Base-by-base conservation (phyloP, 129 eudicot species). In the Artemisia argyi region DNA sequence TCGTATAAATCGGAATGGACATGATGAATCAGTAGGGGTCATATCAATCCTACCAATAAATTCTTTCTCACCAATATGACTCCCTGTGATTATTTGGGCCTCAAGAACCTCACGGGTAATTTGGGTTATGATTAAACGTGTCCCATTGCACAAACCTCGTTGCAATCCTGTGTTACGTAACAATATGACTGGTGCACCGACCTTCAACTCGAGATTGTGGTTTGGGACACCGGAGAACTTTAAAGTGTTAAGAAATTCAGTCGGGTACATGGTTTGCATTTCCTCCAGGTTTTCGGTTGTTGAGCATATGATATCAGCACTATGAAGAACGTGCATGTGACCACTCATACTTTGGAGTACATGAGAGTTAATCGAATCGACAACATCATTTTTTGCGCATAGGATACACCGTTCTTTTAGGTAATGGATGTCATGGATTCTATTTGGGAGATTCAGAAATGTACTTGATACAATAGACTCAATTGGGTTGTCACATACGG, bases 151-250 rank as follows among this genome's bases (percentile, higher is more conserved):
- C 6, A 64, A 16, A 51, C 56, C 56, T 3, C 4, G 17, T 51
- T 51, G 56, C 56, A 51, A 51, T 2, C 16, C 6, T 14, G 6
- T 51, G 16, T 64, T 64, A 64, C 30, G 51, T 64, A 64, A 42
- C 24, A 39, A 64, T 64, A 64, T 64, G 50, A 64, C 16, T 39
- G 51, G 68, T 15, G 68, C 68, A 16, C 53, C 52, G n/a, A 64
- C 69, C 56, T 14, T 64, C 44, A 64, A 42, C 24, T 64, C 26
- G 10, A 64, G 13, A 5, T 7, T 64, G 44, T 64, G 69, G 51
- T 64, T 42, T 64, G 30, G 69, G 17, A 64, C 50, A n/a, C 69
- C 52, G 4, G 24, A 64, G 11, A 64, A 64, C 13, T 51, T 28
- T 3, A 65, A 65, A 3, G 55, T 44, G 30, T 65, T 65, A 9